Base-by-base conservation (phyloP, 805 yeast genomes). In the Hanseniaspora meyeri region DNA sequence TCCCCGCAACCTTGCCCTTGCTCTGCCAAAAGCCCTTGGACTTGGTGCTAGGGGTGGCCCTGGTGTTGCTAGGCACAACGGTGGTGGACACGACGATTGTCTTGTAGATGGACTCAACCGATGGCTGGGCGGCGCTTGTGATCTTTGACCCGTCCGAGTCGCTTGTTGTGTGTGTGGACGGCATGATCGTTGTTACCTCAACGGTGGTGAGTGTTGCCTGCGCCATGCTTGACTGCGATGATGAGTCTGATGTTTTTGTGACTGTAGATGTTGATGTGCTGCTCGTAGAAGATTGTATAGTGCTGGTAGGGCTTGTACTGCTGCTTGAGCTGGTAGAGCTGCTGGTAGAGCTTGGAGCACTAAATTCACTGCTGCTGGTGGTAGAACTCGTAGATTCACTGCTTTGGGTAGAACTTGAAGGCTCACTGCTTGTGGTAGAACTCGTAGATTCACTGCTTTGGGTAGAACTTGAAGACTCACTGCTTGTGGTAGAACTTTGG, bases 1-100 rank as follows among this genome's bases (percentile, higher is more conserved):
- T 85, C 3, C 95, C 96, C 0, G 90, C 95, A 1, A 87, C 93
- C 65, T 83, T 85, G 0, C 91, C 95, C 48, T 78, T 79, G 49
- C 79, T 72, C 57, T 76, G 74, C 74, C 85, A 87, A 64, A 83
- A 87, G 2, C 81, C 71, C 19, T 63, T 64, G 10, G 63, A 63
- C 42, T 60, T 50, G 29, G 31, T 32, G 10, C 43, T 19, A 31
- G 51, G 49, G 11, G 14, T 20, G 5, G 3, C 24, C 4, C 11
- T n/a, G 2, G 45, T 40, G 17, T 12, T 40, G 20, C 32, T 29
- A 11, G 55, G 51, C 4, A 37, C 47, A 5, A 53, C 27, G 8
- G 57, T 53, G 29, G 51, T 53, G 14, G 57, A 52, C 4, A 52
- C 50, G 1, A 51, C 43, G n/a, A 52, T 27, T 6, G 56, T 52